Percentiles rank a stretch among this genome's conserved stretches.
phyloP scores from a whole-genome alignment of 176 grass and related monocot species.

The Saccharum officinarum region DNA sequence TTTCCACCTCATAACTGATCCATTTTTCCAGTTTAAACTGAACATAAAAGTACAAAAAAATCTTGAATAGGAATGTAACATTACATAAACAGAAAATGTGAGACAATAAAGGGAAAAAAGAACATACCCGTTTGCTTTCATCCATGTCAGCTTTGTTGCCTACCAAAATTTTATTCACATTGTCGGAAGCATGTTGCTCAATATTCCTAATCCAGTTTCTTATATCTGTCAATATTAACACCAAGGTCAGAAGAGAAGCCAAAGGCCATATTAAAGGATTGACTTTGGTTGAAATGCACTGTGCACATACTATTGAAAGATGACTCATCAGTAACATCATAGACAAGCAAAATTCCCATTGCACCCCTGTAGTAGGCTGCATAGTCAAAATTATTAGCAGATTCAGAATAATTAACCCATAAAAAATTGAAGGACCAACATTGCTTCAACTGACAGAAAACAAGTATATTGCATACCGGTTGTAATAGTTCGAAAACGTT shows the following conservation, averaged over 20 bases:
- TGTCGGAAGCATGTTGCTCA: conserved; percentile 66
- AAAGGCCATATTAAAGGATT: neutral
- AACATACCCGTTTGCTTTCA: conserved; percentile 67
- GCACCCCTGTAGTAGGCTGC: conserved; percentile 59
- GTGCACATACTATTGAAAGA: conserved; percentile 44
- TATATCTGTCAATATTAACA: conserved; percentile 38
- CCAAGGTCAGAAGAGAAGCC: conserved; percentile 5
- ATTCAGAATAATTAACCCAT: neutral
- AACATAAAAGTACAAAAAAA: neutral
- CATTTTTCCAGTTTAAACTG: neutral
- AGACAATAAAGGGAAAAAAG: neutral
- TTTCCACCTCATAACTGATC: conserved; percentile 12
- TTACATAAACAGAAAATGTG: neutral
- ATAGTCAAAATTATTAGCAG: neutral
- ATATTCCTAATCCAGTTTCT: conserved; percentile 61
- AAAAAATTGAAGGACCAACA: neutral
- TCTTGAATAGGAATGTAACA: neutral
- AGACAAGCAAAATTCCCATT: conserved; percentile 62
- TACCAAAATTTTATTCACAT: conserved; percentile 66
- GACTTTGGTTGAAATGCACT: neutral
- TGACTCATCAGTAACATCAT: conserved; percentile 58
- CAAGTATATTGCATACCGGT: conserved; percentile 43
- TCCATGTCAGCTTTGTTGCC: conserved; percentile 73
- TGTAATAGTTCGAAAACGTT: conserved; percentile 58
- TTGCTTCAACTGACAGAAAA: neutral